These are phyloP conservation scores for Fusarium sp. DNA, from an alignment of 2,329 filamentous ascomycete species.

Conservation along the genomic window DNA sequence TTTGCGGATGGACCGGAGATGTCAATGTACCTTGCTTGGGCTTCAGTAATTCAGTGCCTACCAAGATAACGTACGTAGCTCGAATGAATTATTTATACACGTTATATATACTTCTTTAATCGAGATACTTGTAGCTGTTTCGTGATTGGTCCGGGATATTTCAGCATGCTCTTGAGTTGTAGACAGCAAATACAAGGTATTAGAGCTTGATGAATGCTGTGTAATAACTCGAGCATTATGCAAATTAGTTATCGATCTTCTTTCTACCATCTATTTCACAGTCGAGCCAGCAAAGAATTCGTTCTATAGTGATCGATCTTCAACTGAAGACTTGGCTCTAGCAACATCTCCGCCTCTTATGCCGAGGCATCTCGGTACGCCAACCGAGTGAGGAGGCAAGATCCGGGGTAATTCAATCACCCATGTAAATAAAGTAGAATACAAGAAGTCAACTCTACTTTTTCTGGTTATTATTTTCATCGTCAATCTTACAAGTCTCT, in stretches of 20 bases:
- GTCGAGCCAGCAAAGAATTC: not conserved
- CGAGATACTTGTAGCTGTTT: not conserved
- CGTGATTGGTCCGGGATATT: not conserved
- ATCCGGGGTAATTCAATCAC: conserved; percentile 11
- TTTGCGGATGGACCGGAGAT: not conserved
- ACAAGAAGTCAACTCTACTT: conserved; percentile 1
- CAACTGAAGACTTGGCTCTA: not conserved
- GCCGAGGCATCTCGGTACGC: conserved; percentile 15
- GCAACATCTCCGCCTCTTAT: not conserved
- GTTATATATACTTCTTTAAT: not conserved
- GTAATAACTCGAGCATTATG: not conserved
- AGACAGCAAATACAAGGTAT: not conserved
- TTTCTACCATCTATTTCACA: not conserved
- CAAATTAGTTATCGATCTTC: not conserved
- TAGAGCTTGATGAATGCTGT: not conserved
- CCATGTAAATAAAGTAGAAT: conserved; percentile 13
- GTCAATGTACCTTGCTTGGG: not conserved
- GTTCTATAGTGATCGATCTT: not conserved
- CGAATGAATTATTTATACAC: not conserved
- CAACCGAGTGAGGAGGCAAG: conserved; percentile 11
- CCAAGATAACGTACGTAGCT: not conserved
- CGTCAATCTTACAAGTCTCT: not conserved
- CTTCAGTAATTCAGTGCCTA: not conserved
- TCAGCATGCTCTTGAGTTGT: not conserved
- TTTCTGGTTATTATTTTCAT: not conserved